Evolutionary conservation across 306 rosid genomes (phyloP).

Genomic region (Coriaria nepalensis): DNA sequence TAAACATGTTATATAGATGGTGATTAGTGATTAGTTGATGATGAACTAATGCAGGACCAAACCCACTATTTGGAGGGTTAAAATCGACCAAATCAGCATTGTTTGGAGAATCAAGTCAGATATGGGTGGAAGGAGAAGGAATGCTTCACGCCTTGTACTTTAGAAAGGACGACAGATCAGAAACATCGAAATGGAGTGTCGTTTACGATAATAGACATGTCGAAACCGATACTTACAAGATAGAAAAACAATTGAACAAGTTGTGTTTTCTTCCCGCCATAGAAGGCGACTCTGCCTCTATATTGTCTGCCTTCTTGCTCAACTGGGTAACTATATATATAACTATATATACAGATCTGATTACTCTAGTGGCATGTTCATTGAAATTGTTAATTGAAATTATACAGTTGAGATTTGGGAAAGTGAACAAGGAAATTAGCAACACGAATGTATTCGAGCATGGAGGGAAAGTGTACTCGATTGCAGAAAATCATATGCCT

Average conservation of each 20-base stretch:
- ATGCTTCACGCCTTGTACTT: constrained; percentile 64
- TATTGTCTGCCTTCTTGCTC: constrained; percentile 38
- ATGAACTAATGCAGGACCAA: constrained; percentile 33
- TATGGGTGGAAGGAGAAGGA: constrained; percentile 84
- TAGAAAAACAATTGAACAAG: constrained; percentile 40
- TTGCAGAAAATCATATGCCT: constrained; percentile 53
- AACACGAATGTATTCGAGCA: constrained; percentile 66
- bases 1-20: no score
- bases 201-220: constrained; percentile 48
- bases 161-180: constrained; percentile 13
- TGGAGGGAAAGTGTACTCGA: constrained; percentile 39
- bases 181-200: constrained; percentile 34
- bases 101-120: constrained; percentile 38
- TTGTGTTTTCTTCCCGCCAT: constrained; percentile 49
- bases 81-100: constrained; percentile 49
- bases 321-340: constrained; percentile 29
- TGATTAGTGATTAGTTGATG: background rate
- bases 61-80: constrained; percentile 64
- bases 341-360: no score
- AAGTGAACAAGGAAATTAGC: constrained; percentile 44
- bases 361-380: no score
- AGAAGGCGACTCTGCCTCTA: constrained; percentile 37
- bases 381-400: no score
- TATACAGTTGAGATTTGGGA: constrained; percentile 44
- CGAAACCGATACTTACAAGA: constrained; percentile 39